A percentile compares a stretch with the other conserved stretches of the same genome.
Evolutionary conservation across 306 rosid species (phyloP).

Genomic region (Vachellia pachyceras): DNA sequence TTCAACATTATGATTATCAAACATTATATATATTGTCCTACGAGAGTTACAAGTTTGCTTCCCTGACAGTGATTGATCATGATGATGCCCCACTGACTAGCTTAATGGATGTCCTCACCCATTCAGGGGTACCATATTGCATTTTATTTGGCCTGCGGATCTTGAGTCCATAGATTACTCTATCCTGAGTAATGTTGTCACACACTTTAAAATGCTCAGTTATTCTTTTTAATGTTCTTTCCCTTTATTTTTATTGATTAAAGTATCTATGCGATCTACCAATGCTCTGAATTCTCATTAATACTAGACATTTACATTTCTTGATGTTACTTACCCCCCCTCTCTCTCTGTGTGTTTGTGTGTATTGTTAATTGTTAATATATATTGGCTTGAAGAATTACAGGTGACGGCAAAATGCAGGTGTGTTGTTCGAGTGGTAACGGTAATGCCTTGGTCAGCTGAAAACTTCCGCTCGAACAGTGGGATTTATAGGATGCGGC

Average conservation of each 20-base stretch:
- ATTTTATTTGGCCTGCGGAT: slow-evolving; percentile 18
- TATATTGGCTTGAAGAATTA: background rate
- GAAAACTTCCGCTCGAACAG: slow-evolving; percentile 37
- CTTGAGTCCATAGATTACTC: slow-evolving; percentile 1
- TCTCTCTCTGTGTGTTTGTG: too few relatives aligned
- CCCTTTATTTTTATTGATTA: background rate
- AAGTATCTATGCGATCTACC: background rate
- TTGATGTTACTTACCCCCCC: background rate
- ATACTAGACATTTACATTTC: background rate
- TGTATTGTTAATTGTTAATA: background rate
- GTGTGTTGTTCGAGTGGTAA: slow-evolving; percentile 49
- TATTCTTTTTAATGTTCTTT: background rate
- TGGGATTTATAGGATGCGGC: slow-evolving; percentile 52
- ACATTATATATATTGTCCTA: slow-evolving; percentile 30
- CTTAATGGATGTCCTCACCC: slow-evolving; percentile 64
- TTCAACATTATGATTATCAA: background rate
- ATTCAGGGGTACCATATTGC: slow-evolving; percentile 52
- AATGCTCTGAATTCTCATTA: background rate
- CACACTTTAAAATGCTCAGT: background rate
- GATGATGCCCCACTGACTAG: slow-evolving; percentile 41
- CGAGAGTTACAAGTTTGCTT: slow-evolving; percentile 2
- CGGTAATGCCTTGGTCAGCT: slow-evolving; percentile 54
- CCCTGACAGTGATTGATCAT: slow-evolving; percentile 50
- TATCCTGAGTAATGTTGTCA: background rate
- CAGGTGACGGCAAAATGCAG: slow-evolving; percentile 67